Evolutionary conservation across 73 alveolate species (phyloP).

Genomic region (Durusdinium trenchii): DNA sequence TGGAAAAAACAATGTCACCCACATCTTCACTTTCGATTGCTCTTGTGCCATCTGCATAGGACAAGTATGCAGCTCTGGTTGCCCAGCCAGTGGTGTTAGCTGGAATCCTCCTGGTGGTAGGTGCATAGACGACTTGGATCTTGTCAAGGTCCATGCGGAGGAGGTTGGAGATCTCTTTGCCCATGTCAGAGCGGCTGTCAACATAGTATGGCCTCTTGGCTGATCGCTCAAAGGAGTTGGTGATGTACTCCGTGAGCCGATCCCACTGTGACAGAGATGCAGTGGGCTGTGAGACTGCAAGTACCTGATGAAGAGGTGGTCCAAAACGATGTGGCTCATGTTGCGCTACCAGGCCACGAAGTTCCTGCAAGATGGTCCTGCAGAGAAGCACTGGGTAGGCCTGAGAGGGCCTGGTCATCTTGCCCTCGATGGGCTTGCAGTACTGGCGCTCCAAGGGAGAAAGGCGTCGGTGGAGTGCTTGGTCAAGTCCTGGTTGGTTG

Average conservation of each 20-base stretch:
- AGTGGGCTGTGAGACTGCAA: not conserved
- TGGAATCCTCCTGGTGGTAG: not conserved
- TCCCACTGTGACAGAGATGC: not conserved
- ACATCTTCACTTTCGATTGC: not conserved
- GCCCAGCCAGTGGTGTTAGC: not conserved
- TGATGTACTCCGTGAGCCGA: not conserved
- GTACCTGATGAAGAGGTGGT: not conserved
- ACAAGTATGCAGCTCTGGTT: not conserved
- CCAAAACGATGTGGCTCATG: not conserved
- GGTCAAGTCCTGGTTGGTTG: not conserved
- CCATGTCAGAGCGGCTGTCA: not conserved
- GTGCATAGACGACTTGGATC: not conserved
- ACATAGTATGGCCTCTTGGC: not conserved
- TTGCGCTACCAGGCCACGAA: not conserved
- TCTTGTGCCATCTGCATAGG: not conserved
- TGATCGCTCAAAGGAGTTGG: not conserved
- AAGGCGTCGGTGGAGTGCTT: not conserved
- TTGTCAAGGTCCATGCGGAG: not conserved
- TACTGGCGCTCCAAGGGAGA: not conserved
- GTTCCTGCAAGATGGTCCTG: not conserved
- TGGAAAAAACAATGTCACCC: not conserved
- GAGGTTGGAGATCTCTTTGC: not conserved
- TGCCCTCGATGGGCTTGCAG: constrained; percentile 1
- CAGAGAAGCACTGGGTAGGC: not conserved
- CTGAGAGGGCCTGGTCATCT: not conserved